Conservation (phyloP, 2,329 filamentous ascomycete species). For the Salinomyces thailandicus region DNA sequence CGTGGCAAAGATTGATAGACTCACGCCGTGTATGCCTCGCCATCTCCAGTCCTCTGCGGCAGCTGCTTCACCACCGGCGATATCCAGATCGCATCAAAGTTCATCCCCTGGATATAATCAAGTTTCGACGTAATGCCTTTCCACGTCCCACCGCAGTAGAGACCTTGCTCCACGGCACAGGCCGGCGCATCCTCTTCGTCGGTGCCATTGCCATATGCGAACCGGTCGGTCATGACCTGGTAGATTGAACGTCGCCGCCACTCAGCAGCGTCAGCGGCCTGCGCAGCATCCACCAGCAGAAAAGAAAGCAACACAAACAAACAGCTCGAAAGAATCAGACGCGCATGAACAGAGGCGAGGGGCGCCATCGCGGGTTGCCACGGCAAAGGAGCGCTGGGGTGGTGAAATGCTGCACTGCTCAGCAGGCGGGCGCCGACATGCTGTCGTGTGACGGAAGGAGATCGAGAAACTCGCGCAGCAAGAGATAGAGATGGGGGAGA, state of each 20-base stretch:
- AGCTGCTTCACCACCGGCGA: constrained; percentile 37
- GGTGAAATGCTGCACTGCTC: background rate
- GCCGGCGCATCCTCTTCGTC: constrained; percentile 6
- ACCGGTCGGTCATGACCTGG: constrained; percentile 32
- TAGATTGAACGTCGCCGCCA: constrained; percentile 31
- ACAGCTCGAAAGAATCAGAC: background rate
- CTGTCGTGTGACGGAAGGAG: background rate
- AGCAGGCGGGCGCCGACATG: background rate
- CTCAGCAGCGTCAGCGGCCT: constrained; percentile 26
- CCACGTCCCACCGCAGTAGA: constrained; percentile 32
- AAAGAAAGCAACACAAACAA: constrained; percentile 1
- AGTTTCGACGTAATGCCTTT: constrained; percentile 32
- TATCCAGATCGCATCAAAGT: constrained; percentile 41
- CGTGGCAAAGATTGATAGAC: constrained; percentile 12
- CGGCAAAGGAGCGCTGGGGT: too few species aligned
- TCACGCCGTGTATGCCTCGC: constrained; percentile 37
- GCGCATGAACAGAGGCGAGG: background rate
- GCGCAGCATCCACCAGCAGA: constrained; percentile 2
- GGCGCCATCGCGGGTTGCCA: too few species aligned
- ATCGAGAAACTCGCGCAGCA: too few species aligned
- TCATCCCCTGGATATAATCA: constrained; percentile 34
- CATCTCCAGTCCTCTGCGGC: constrained; percentile 31
- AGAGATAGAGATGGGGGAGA: too few species aligned
- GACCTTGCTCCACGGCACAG: constrained; percentile 20
- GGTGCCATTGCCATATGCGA: constrained; percentile 20